phyloP scores from a whole-genome alignment of 2,329 filamentous ascomycete genomes.

The Falciphora oryzae region DNA sequence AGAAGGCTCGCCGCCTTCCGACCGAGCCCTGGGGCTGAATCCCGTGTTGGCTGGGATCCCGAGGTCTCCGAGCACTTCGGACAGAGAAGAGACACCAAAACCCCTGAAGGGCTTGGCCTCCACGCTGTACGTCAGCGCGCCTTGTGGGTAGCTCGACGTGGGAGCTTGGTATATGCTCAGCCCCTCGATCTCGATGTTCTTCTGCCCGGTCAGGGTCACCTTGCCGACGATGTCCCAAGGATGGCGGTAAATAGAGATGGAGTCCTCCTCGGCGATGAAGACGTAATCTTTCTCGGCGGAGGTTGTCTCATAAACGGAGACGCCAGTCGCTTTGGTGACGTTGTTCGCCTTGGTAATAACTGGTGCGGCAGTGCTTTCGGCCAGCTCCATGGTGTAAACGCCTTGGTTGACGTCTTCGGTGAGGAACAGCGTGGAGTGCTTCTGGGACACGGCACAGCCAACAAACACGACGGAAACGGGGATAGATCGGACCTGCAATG shows the following conservation, averaged over 20 bases:
- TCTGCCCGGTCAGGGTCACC: constrained; percentile 28
- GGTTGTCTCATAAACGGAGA: constrained; percentile 33
- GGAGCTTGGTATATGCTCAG: constrained; percentile 34
- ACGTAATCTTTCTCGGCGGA: constrained; percentile 29
- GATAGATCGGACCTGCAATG: constrained; percentile 35
- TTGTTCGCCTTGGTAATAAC: constrained; percentile 21
- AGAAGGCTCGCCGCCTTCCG: constrained; percentile 18
- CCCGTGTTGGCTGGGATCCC: constrained; percentile 29
- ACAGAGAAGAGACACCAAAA: constrained; percentile 34
- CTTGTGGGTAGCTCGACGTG: constrained; percentile 29
- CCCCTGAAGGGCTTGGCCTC: constrained; percentile 33
- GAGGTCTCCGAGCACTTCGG: constrained; percentile 26
- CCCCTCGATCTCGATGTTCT: constrained; percentile 37
- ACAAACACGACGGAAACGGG: constrained; percentile 34
- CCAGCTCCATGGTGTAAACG: constrained; percentile 33
- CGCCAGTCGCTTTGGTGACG: constrained; percentile 30
- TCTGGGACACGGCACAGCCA: constrained; percentile 34
- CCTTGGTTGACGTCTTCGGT: constrained; percentile 30
- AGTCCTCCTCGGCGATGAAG: constrained; percentile 32
- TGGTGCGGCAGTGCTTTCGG: constrained; percentile 32
- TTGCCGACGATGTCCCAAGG: constrained; percentile 30
- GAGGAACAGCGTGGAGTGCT: constrained; percentile 32
- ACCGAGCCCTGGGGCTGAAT: constrained; percentile 29
- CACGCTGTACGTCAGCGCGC: constrained; percentile 34
- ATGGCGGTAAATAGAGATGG: constrained; percentile 33